Base-by-base conservation (phyloP, 2,329 filamentous ascomycete genomes). In the Lachnellula willkommii region DNA sequence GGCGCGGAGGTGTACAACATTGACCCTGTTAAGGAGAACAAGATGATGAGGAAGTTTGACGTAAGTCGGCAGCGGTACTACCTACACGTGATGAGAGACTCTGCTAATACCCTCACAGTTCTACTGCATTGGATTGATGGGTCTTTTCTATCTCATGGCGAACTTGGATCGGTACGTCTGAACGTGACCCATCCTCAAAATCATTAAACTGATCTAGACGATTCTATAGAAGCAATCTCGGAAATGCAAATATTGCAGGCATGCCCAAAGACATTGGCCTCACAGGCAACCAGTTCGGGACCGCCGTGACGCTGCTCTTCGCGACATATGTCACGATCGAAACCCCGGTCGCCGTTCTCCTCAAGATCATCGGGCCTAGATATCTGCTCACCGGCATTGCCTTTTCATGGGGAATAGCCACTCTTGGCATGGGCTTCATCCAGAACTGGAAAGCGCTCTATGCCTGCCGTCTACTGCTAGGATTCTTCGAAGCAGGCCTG, bases 131-230 rank as follows among this genome's bases (percentile, higher is more conserved):
- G 52, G 52, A 15, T 45, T 57, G 58, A 77, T 82, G 57, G 79
- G 79, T 73, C 66, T 79, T 40, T 73, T 81, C 5, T 83, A 81
- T 59, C 61, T 83, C 24, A 72, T 74, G 5, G 80, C 76, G 57
- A 80, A 79, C 60, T 70, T 81, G 46, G 80, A 83, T 65, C 73
- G 80, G 50, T 52, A 46, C 8, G 50, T 32, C 50, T 45, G 20
- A 39, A 17, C 37, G 15, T 9, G 15, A 40, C 17, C 4, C 36
- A 32, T 32, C 11, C 9, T 20, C 20, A 20, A 20, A 20, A 20
- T 20, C 28, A 32, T n/a, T 35, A 14, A 39, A 49, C 45, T 17
- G 15, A 40, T 40, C 4, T 9, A 7, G 15, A 17, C 17, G 37
- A 7, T 7, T n/a, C 3, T 40, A 5, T 17, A 50, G 50, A 37